A percentile compares a stretch with the other conserved stretches of the same genome.
phyloP scores from a whole-genome alignment of 2,329 filamentous ascomycete genomes.

The Colletotrichum navitas region DNA sequence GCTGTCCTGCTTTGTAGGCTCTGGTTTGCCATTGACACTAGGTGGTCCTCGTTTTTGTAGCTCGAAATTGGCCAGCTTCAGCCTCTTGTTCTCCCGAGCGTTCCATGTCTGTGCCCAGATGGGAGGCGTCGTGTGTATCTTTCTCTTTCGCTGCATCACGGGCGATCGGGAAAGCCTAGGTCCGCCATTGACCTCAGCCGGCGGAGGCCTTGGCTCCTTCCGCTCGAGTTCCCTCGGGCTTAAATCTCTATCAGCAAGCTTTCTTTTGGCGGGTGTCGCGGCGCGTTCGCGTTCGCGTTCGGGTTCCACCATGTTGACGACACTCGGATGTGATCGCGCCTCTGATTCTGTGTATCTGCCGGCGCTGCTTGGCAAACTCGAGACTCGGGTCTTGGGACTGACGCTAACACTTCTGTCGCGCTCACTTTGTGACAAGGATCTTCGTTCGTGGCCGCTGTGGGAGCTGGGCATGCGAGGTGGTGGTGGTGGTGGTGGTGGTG shows the following conservation, averaged over 20 bases:
- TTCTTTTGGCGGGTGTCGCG: constrained; percentile 60
- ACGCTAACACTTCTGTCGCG: constrained; percentile 80
- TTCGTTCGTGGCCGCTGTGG: constrained; percentile 61
- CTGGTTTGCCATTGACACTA: constrained; percentile 56
- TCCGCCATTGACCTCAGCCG: constrained; percentile 62
- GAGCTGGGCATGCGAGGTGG: constrained; percentile 54
- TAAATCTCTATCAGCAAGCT: constrained; percentile 62
- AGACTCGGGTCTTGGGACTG: constrained; percentile 80
- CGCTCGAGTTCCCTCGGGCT: constrained; percentile 65
- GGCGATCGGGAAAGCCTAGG: constrained; percentile 42
- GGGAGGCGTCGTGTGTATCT: constrained; percentile 56
- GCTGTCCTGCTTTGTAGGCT: constrained; percentile 49
- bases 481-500: constrained; percentile 52
- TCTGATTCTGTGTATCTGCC: constrained; percentile 46
- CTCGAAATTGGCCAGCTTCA: constrained; percentile 60
- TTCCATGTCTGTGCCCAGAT: constrained; percentile 62
- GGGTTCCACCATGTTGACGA: constrained; percentile 46
- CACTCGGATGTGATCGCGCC: constrained; percentile 38
- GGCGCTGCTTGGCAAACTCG: constrained; percentile 62
- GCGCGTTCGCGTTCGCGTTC: constrained; percentile 52
- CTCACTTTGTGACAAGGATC: constrained; percentile 69
- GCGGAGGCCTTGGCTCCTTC: constrained; percentile 61
- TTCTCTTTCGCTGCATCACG: constrained; percentile 55
- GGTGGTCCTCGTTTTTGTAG: constrained; percentile 56
- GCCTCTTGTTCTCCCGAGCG: constrained; percentile 52